A percentile compares a stretch with the other conserved stretches of the same genome.
phyloP scores from a whole-genome alignment of 345 rosid species.

The Mallotus nudiflorus region DNA sequence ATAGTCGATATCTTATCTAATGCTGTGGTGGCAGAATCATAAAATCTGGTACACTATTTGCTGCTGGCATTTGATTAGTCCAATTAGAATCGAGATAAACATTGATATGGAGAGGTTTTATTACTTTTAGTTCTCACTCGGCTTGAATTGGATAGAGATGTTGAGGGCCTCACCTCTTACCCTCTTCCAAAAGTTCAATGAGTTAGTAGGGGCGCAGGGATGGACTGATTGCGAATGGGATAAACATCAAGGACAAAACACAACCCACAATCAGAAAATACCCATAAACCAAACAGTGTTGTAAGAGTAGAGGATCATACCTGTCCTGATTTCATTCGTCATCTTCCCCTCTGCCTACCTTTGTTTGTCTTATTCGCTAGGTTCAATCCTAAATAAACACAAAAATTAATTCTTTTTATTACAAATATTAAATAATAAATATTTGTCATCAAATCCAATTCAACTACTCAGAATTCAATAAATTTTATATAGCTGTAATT shows the following conservation, averaged over 20 bases:
- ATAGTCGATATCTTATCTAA: background rate
- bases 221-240: background rate
- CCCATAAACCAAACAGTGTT: slow-evolving; percentile 10
- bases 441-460: too few species aligned
- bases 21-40: background rate
- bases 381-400: slow-evolving; percentile 11
- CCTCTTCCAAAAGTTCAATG: background rate
- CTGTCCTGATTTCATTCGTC: slow-evolving; percentile 30
- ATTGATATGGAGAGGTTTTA: background rate
- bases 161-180: background rate
- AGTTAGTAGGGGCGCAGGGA: background rate
- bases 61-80: slow-evolving; percentile 5
- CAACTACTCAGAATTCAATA: too few species aligned
- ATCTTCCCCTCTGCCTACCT: slow-evolving; percentile 9
- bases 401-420: background rate
- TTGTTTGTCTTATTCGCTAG: slow-evolving; percentile 44
- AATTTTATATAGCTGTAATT: too few species aligned
- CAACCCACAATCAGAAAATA: slow-evolving; percentile 22
- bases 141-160: background rate
- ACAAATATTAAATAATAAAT: too few species aligned
- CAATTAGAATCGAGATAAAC: slow-evolving; percentile 10
- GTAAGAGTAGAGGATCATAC: background rate
- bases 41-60: slow-evolving; percentile 11
- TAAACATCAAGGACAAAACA: slow-evolving; percentile 7
- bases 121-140: background rate